Conservation (phyloP, 495 filamentous ascomycete species). For the Penicillium macrosclerotiorum region DNA sequence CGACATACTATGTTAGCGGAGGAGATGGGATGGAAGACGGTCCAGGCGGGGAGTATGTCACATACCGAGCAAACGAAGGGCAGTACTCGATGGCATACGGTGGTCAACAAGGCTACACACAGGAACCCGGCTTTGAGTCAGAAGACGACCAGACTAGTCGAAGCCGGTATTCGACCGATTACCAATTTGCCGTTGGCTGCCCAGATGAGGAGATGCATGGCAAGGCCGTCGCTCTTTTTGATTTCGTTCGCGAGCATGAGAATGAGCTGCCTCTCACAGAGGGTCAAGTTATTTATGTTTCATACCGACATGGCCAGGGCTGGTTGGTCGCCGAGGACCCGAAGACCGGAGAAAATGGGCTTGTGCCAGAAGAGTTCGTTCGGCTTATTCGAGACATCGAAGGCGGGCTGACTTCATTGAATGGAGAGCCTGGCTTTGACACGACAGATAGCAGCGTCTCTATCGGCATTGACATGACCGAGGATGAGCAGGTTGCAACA, state of each 20-base stretch:
- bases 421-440: slow-evolving; percentile 35
- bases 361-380: slow-evolving; percentile 97
- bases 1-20: slow-evolving; percentile 74
- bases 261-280: slow-evolving; percentile 92
- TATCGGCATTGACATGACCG: slow-evolving; percentile 28
- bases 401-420: slow-evolving; percentile 55
- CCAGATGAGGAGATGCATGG: slow-evolving; percentile 98
- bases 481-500: slow-evolving; percentile 31
- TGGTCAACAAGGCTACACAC: slow-evolving; percentile 56
- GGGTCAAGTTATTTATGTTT: slow-evolving; percentile 95
- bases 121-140: slow-evolving; percentile 54
- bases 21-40: slow-evolving; percentile 60
- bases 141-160: slow-evolving; percentile 58
- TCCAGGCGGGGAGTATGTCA: slow-evolving; percentile 76
- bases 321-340: slow-evolving; percentile 98
- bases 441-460: slow-evolving; percentile 24
- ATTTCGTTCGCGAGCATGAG: slow-evolving; percentile 92
- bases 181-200: slow-evolving; percentile 91
- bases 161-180: slow-evolving; percentile 78
- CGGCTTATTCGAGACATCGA: slow-evolving; percentile 89
- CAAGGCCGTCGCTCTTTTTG: slow-evolving; percentile 91
- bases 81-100: slow-evolving; percentile 51
- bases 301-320: slow-evolving; percentile 91
- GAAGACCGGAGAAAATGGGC: slow-evolving; percentile 80
- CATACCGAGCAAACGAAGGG: slow-evolving; percentile 67